Evolutionary conservation across 1,284 basidiomycete species (phyloP), one percentile per base, ranked within the genome.

Genomic region (Cystobasidium pallidum): DNA sequence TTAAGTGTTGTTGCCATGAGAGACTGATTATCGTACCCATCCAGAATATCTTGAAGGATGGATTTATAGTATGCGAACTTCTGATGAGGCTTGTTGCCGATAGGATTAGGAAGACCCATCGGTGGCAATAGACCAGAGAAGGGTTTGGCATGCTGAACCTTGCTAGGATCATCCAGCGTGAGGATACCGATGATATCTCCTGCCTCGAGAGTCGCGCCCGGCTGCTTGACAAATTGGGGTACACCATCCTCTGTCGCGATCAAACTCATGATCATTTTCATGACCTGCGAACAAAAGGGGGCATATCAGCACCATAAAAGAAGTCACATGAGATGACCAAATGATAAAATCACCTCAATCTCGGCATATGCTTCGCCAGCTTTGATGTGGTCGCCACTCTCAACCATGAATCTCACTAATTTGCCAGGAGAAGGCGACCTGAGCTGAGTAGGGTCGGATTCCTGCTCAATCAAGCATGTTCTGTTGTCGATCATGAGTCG

Each of bases 221-320:
- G 92, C 80, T 98, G 94, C 84, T 98, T 99, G 82, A 99, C 93
- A 80, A 99, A 90, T 79, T 94, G 92, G n/a, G 92, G 88, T 58
- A 91, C 86, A 81, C 96, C 96, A 81, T 95, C 92, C 82, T 99
- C 96, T 2, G 90, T 87, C n/a, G 94, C 93, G 70, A 93, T 88
- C 73, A 99, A 88, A 17, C 93, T 92, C 94, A 97, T 95, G 82
- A 94, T 94, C 94, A 97, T 97, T 85, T 97, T 97, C 94, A 96
- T 96, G 77, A 96, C 94, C 89, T 91, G 75, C 24, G 61, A 59
- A 39, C 6, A 36, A 8, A 13, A 39, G 32, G 63, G 19, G 36
- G 13, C 3, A 10, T 65, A 15, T 28, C 58, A 58, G 34, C 11
- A 34, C 8, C 32, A 19, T 32, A 7, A 11, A 4, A 34, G 10